These are phyloP conservation scores for Aethionema arabicum DNA, from an alignment of 345 rosid genomes.

Conservation along the genomic window DNA sequence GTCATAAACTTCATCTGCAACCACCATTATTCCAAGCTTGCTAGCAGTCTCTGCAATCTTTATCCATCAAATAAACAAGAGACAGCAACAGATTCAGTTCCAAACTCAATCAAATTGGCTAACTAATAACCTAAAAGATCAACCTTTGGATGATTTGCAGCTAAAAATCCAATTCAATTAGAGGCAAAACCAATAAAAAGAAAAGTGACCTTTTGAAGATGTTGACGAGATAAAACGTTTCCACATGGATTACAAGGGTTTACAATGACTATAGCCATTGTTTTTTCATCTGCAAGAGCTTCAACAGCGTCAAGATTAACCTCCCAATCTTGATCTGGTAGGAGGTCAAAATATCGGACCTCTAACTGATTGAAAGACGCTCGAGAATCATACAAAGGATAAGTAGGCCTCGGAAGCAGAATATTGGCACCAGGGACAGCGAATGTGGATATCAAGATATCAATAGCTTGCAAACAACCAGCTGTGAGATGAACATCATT, in stretches of 20 bases:
- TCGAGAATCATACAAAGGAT: constrained; percentile 32
- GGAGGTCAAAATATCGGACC: constrained; percentile 39
- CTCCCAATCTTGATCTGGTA: constrained; percentile 33
- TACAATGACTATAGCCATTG: constrained; percentile 27
- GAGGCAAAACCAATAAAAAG: neutral
- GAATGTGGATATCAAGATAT: constrained; percentile 31
- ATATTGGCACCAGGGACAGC: constrained; percentile 39
- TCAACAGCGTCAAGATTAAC: constrained; percentile 27
- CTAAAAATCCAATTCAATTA: no score
- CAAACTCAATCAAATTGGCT: neutral
- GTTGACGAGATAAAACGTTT: constrained; percentile 44
- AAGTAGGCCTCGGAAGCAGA: constrained; percentile 38
- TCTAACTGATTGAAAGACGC: constrained; percentile 34
- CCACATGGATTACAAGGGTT: constrained; percentile 64
- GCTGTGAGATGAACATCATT: constrained; percentile 36
- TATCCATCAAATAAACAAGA: constrained; percentile 1
- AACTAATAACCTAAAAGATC: no score
- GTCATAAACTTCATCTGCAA: constrained; percentile 53
- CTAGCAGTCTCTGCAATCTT: constrained; percentile 59
- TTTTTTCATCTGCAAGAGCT: constrained; percentile 33
- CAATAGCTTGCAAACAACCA: constrained; percentile 41
- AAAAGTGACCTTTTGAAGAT: constrained; percentile 41
- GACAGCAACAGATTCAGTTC: neutral
- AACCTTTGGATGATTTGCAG: no score
- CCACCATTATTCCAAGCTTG: constrained; percentile 51